Base-by-base conservation (phyloP, 73 alveolate species). In the Paramecium tetraurelia region DNA sequence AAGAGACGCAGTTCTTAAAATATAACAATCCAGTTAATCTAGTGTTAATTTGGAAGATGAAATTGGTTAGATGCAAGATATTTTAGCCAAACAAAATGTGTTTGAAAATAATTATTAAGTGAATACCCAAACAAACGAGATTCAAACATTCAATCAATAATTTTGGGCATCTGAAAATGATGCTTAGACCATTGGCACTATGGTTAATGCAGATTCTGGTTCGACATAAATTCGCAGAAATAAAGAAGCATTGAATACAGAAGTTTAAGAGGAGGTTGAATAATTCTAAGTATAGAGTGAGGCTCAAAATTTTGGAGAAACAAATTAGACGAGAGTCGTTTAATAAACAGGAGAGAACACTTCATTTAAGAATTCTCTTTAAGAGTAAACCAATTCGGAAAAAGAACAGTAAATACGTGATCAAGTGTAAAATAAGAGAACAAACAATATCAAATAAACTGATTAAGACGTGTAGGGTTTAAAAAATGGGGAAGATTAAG, bases 201-300 rank as follows among this genome's bases (percentile, higher is more conserved):
- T 63, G 29, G 41, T 63, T 3, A 63, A 63, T 63, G 84, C 84
- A 31, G 84, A 63, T 63, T 63, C 84, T 27, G 84, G 84, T 63
- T 63, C 84, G 24, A 63, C 84, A 11, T 63, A 63, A 63, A 63
- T 63, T 63, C 41, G 84, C 6, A 63, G 84, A 63, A 22, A 27
- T 22, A 18, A 53, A 53, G 69, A 53, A 5, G 69, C 31, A 4
- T n/a, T 53, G 31, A 53, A 53, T 4, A 16, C 69, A 53, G 69
- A 53, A 53, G 3, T 53, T 53, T 53, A 53, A 18, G 69, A 53
- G 5, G 69, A 53, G 3, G 21, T n/a, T 53, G 69, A 53, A 53
- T 53, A 53, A 53, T 16, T 16, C 31, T 53, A 53, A 18, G 14
- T 53, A 2, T 53, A 53, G 21, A 53, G 9, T 53, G 69, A 53